Conservation (phyloP, 768 basidiomycete genomes). For the Collybia nuda region DNA sequence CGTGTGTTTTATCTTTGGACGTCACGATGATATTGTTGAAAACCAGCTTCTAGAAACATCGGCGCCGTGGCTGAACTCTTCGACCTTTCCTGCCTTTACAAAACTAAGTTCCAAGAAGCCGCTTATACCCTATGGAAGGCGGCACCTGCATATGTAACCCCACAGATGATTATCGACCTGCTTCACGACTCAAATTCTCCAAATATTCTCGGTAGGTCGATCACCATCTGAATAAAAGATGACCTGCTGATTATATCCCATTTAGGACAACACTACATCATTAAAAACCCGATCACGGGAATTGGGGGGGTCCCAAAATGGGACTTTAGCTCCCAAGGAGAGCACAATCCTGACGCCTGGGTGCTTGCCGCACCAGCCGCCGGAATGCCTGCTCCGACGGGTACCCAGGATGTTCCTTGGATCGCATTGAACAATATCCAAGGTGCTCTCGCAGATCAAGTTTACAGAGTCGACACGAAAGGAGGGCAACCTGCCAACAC, state of each 20-base stretch:
- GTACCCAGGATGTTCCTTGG: conserved; percentile 50
- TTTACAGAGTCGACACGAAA: conserved; percentile 50
- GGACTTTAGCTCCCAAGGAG: conserved; percentile 46
- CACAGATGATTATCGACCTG: conserved; percentile 4
- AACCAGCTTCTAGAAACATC: conserved; percentile 25
- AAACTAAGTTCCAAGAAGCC: conserved; percentile 23
- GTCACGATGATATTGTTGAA: conserved; percentile 11
- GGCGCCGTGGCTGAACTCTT: conserved; percentile 49
- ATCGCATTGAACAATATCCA: conserved; percentile 41
- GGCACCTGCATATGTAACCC: conserved; percentile 2
- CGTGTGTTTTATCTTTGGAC: conserved; percentile 20
- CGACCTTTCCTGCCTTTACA: conserved; percentile 49
- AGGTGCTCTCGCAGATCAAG: conserved; percentile 45
- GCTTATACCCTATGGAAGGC: conserved; percentile 23
- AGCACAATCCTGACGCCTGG: conserved; percentile 39
- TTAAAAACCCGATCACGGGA: conserved; percentile 38
- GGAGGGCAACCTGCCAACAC: conserved; percentile 41
- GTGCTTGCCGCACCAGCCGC: conserved; percentile 42
- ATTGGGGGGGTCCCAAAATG: conserved; percentile 45
- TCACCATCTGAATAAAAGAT: background rate
- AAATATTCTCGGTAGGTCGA: background rate
- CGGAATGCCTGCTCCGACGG: conserved; percentile 38
- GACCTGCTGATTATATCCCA: too few relatives aligned
- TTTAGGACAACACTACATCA: conserved; percentile 53
- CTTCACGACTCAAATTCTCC: conserved; percentile 10